Percentiles rank a stretch among this genome's conserved stretches.
These are phyloP conservation scores for Paradendryphiella salina DNA, from an alignment of 2,329 filamentous ascomycete species.

Conservation along the genomic window DNA sequence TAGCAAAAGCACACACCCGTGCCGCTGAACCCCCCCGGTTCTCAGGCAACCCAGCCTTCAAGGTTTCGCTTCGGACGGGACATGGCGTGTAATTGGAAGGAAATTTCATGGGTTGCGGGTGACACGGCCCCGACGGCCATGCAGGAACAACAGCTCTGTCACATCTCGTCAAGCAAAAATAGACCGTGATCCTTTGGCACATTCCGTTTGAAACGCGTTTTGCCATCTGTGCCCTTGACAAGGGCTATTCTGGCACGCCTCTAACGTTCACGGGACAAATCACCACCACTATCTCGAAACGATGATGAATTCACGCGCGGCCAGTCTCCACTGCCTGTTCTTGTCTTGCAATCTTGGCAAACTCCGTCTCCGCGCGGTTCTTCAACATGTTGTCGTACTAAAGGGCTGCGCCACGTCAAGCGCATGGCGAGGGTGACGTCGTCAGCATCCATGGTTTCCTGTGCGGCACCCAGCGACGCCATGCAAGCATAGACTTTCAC, in stretches of 20 bases:
- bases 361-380: constrained; percentile 7
- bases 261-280: constrained; percentile 2
- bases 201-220: constrained; percentile 5
- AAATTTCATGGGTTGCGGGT: constrained; percentile 3
- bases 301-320: constrained; percentile 19
- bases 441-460: constrained; percentile 8
- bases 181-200: background rate
- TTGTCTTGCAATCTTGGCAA: background rate
- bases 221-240: background rate
- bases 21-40: constrained; percentile 13
- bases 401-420: constrained; percentile 10
- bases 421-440: constrained; percentile 18
- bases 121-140: constrained; percentile 13
- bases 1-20: constrained; percentile 20
- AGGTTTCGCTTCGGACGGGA: constrained; percentile 20
- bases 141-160: constrained; percentile 19
- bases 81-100: constrained; percentile 15
- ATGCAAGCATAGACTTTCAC: constrained; percentile 16
- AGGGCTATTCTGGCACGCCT: background rate
- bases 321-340: background rate
- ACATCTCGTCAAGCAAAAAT: background rate
- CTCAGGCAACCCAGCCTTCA: constrained; percentile 14
- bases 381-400: constrained; percentile 5
- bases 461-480: constrained; percentile 4
- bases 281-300: constrained; percentile 17